Conservation (phyloP, 371 early-diverging fungal genomes). For the Circinella minor region DNA sequence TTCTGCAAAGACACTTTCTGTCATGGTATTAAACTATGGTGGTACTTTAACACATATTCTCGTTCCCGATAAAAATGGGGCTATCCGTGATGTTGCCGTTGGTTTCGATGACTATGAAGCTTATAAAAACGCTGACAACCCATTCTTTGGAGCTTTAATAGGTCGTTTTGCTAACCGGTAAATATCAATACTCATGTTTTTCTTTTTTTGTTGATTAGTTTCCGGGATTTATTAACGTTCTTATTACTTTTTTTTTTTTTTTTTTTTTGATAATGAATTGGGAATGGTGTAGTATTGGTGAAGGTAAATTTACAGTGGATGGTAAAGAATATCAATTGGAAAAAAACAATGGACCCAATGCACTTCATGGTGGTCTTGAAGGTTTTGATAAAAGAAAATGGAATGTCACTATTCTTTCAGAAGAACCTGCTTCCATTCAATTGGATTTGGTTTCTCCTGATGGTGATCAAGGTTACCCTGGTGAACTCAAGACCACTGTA, state of each 20-base stretch:
- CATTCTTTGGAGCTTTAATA: conserved; percentile 53
- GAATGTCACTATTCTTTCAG: conserved; percentile 42
- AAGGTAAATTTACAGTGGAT: conserved; percentile 48
- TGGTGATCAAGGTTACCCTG: conserved; percentile 56
- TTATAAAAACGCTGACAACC: conserved; percentile 44
- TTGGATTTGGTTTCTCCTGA: conserved; percentile 49
- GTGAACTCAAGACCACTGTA: conserved; percentile 38
- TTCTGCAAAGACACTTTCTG: conserved; percentile 44
- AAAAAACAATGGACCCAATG: conserved; percentile 48
- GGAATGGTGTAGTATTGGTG: conserved; percentile 34
- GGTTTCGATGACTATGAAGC: conserved; percentile 51
- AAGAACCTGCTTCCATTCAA: conserved; percentile 44
- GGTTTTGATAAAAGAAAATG: conserved; percentile 53
- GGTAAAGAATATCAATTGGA: conserved; percentile 36
- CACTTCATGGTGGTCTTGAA: conserved; percentile 50
- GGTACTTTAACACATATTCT: conserved; percentile 48
- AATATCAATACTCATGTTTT: not conserved
- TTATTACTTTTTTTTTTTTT: too few relatives aligned
- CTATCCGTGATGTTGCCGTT: conserved; percentile 47
- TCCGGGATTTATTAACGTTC: too few relatives aligned
- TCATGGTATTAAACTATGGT: conserved; percentile 54
- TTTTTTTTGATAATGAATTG: not conserved
- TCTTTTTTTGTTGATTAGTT: too few relatives aligned
- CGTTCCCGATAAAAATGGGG: conserved; percentile 50
- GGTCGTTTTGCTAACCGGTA: conserved; percentile 59